Conservation (phyloP, 106 monocot species). For the Dendrobium huoshanense region DNA sequence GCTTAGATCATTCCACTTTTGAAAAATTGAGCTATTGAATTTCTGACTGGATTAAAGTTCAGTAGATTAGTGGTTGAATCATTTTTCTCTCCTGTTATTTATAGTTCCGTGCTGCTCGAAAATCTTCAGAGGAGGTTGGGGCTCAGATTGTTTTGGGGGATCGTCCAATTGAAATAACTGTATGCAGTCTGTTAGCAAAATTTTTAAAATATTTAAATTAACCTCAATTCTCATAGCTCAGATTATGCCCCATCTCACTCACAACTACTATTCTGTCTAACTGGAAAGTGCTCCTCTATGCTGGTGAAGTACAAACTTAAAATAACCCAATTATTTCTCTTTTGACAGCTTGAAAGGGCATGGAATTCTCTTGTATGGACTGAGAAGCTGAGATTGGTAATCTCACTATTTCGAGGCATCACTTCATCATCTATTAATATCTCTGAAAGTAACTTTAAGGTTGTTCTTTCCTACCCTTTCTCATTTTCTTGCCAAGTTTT, state of each 20-base stretch:
- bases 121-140: slow-evolving; percentile 75
- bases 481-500: background rate
- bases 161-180: slow-evolving; percentile 97
- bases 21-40: background rate
- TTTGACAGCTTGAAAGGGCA: slow-evolving; percentile 80
- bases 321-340: slow-evolving; percentile 4
- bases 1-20: background rate
- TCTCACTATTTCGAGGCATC: slow-evolving; percentile 65
- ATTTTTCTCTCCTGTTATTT: slow-evolving; percentile 11
- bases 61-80: background rate
- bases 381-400: slow-evolving; percentile 54
- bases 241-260: too few species aligned
- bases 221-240: background rate
- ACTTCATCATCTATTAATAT: slow-evolving; percentile 28
- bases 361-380: slow-evolving; percentile 77
- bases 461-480: slow-evolving; percentile 8
- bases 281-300: background rate
- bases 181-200: slow-evolving; percentile 22
- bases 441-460: slow-evolving; percentile 27
- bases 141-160: slow-evolving; percentile 93
- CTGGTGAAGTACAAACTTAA: background rate
- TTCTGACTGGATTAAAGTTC: background rate
- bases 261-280: background rate
- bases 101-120: slow-evolving; percentile 88
- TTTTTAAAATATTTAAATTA: background rate